Evolutionary conservation across 2,329 filamentous ascomycete species (phyloP).

Genomic region (Talaromyces albobiverticillius): DNA sequence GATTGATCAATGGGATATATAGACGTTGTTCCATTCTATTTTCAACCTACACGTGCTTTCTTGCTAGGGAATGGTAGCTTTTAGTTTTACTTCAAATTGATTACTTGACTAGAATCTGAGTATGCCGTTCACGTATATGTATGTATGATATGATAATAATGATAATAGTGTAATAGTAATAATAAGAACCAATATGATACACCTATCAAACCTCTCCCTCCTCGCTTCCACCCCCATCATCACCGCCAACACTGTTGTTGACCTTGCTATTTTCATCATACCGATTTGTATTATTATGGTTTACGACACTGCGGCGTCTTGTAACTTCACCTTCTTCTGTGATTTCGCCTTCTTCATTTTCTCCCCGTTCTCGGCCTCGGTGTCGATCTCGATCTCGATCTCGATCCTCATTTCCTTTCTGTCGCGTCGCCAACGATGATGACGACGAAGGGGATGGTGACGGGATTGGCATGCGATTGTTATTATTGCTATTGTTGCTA

Average conservation of each 20-base stretch:
- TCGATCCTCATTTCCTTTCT: too few relatives aligned
- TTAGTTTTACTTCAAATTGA: too few relatives aligned
- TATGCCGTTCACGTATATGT: not conserved
- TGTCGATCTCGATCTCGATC: too few relatives aligned
- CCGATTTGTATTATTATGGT: not conserved
- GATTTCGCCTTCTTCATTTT: conserved; percentile 16
- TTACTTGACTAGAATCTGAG: too few relatives aligned
- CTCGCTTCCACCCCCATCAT: conserved; percentile 40
- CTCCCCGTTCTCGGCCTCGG: conserved; percentile 10
- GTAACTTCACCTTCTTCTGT: conserved; percentile 12
- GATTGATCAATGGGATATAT: not conserved
- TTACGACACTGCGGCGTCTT: not conserved
- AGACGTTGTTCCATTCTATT: too few relatives aligned
- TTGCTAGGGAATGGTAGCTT: too few relatives aligned
- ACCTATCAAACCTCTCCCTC: conserved; percentile 35
- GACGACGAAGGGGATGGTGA: not conserved
- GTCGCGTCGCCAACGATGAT: not conserved
- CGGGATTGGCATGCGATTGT: too few relatives aligned
- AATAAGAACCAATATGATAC: too few relatives aligned
- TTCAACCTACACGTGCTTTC: too few relatives aligned
- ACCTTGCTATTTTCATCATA: not conserved
- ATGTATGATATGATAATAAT: not conserved
- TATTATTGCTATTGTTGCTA: too few relatives aligned
- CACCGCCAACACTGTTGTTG: conserved; percentile 16
- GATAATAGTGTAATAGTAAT: too few relatives aligned